Percentiles rank a stretch among this genome's conserved stretches.
These are phyloP conservation scores for Fusarium guadeloupense DNA, from an alignment of 2,329 filamentous ascomycete species.

Conservation along the genomic window DNA sequence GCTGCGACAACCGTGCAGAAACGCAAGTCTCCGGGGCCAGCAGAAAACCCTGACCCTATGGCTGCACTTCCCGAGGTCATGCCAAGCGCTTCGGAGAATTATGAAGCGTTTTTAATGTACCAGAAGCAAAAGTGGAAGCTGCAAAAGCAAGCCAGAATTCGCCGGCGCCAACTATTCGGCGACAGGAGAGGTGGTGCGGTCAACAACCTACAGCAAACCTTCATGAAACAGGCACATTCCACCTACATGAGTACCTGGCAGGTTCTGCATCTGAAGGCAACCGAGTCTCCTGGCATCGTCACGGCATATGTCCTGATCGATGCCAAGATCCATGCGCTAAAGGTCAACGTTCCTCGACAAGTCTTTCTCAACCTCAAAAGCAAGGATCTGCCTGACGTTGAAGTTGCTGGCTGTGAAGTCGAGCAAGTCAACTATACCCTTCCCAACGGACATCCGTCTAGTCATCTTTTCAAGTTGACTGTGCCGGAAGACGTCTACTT, in stretches of 20 bases:
- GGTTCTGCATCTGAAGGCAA: conserved; percentile 84
- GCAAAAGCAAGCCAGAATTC: conserved; percentile 87
- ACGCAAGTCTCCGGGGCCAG: conserved; percentile 76
- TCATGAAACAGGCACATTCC: conserved; percentile 90
- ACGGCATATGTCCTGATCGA: conserved; percentile 92
- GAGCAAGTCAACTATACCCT: conserved; percentile 94
- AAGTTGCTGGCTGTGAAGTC: conserved; percentile 84
- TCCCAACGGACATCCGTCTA: conserved; percentile 93
- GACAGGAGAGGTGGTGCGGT: conserved; percentile 69
- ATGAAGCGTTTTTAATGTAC: conserved; percentile 86
- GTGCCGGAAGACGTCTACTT: conserved; percentile 91
- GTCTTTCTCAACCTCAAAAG: conserved; percentile 92
- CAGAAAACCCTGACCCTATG: conserved; percentile 78
- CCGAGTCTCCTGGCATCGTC: conserved; percentile 86
- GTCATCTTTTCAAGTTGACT: conserved; percentile 92
- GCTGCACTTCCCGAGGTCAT: conserved; percentile 82
- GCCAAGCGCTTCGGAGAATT: conserved; percentile 87
- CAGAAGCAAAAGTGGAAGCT: conserved; percentile 99
- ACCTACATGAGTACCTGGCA: conserved; percentile 96
- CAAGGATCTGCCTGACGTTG: conserved; percentile 86
- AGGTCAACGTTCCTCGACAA: conserved; percentile 87
- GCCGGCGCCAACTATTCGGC: conserved; percentile 90
- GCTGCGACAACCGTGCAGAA: conserved; percentile 64
- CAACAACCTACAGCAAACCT: conserved; percentile 72
- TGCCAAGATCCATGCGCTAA: conserved; percentile 86